A percentile compares a stretch with the other conserved stretches of the same genome.
These are phyloP conservation scores for Pleodorina starrii DNA, from an alignment of 139 green algal genomes.

Conservation along the genomic window DNA sequence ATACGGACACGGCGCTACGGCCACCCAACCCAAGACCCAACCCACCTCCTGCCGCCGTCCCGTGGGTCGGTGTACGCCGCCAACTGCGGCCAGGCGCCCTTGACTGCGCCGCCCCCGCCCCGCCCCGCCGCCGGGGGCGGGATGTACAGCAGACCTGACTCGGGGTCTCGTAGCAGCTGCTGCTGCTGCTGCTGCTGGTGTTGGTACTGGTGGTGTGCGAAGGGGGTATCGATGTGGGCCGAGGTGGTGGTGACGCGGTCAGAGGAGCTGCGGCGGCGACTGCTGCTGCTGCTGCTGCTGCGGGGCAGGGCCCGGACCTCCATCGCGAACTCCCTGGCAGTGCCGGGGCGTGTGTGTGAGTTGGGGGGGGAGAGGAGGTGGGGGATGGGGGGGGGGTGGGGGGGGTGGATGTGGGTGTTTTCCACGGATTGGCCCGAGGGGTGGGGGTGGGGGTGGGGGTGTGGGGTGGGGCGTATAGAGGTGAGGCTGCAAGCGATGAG, in stretches of 20 bases:
- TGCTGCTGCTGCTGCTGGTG: too few species aligned
- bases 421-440: too few species aligned
- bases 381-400: too few species aligned
- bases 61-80: constrained; percentile 20
- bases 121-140: too few species aligned
- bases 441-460: too few species aligned
- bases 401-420: too few species aligned
- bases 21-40: too few species aligned
- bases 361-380: neutral
- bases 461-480: too few species aligned
- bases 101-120: neutral
- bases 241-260: neutral
- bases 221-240: neutral
- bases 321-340: constrained; percentile 39
- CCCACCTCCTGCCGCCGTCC: constrained; percentile 20
- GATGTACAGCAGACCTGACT: constrained; percentile 39
- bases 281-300: neutral
- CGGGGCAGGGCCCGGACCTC: constrained; percentile 5
- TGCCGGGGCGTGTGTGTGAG: too few species aligned
- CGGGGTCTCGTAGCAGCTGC: constrained; percentile 16
- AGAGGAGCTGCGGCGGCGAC: neutral
- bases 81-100: constrained; percentile 27
- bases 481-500: too few species aligned
- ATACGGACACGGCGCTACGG: too few species aligned
- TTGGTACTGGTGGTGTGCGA: too few species aligned